Conservation (phyloP, 1,284 basidiomycete genomes). For the Trichosporon coremiiforme region DNA sequence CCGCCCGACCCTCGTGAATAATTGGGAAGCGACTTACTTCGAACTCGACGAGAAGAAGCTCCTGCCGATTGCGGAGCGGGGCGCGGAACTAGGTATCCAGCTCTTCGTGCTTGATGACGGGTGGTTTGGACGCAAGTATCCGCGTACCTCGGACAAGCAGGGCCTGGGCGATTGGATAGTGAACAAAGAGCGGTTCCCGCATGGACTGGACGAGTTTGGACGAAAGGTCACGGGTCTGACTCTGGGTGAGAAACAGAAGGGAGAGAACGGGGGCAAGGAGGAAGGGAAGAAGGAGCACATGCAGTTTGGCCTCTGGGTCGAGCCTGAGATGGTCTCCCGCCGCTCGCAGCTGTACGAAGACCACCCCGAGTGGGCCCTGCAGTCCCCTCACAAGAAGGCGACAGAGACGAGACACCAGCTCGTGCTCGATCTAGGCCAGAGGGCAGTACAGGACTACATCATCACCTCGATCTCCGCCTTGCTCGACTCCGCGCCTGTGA, state of each 20-base stretch:
- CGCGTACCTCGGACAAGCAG: conserved; percentile 35
- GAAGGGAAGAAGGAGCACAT: conserved; percentile 23
- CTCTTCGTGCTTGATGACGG: conserved; percentile 50
- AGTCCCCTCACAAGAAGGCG: conserved; percentile 30
- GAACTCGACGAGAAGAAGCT: conserved; percentile 38
- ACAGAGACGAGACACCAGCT: conserved; percentile 42
- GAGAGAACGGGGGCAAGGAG: background rate
- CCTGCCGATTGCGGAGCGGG: conserved; percentile 34
- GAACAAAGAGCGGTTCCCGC: conserved; percentile 39
- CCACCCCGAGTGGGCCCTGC: conserved; percentile 46
- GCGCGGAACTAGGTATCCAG: conserved; percentile 38
- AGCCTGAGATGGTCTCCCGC: conserved; percentile 50
- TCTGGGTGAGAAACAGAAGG: background rate
- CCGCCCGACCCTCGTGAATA: conserved; percentile 43
- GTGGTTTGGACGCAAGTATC: conserved; percentile 46
- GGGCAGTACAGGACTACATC: conserved; percentile 44
- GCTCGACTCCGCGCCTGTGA: conserved; percentile 36
- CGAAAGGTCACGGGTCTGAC: conserved; percentile 26
- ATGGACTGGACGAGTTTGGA: conserved; percentile 37
- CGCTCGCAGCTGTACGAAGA: conserved; percentile 39
- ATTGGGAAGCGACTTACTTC: conserved; percentile 49
- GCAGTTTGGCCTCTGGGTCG: conserved; percentile 47
- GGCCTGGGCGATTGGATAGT: conserved; percentile 46
- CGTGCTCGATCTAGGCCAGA: conserved; percentile 40
- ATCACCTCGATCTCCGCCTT: conserved; percentile 34